These are phyloP conservation scores for Teratosphaeria destructans DNA, from an alignment of 2,329 filamentous ascomycete species.

Conservation along the genomic window DNA sequence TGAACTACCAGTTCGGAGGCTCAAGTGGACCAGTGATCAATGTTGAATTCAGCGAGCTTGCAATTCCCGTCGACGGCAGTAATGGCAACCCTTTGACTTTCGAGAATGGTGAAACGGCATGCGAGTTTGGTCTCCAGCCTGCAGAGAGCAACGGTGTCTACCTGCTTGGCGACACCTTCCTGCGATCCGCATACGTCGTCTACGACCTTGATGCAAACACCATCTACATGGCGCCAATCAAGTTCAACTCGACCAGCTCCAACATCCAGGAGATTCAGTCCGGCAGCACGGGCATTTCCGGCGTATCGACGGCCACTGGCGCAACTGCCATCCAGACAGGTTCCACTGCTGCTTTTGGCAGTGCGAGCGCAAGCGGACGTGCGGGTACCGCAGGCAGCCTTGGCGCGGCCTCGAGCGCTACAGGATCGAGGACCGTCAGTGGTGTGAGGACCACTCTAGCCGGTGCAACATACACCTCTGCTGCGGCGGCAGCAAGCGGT, in stretches of 20 bases:
- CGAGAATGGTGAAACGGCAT: constrained; percentile 2
- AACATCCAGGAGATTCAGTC: constrained; percentile 43
- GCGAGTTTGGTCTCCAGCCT: constrained; percentile 2
- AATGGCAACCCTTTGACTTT: not conserved
- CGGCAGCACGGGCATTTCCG: not conserved
- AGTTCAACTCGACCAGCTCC: constrained; percentile 45
- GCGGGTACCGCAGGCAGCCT: not conserved
- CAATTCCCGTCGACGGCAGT: constrained; percentile 2
- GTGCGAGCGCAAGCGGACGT: not conserved
- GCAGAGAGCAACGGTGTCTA: not conserved
- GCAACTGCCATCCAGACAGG: not conserved
- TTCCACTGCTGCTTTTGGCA: not conserved
- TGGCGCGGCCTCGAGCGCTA: not conserved
- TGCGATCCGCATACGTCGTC: constrained; percentile 8
- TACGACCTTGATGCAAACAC: constrained; percentile 5
- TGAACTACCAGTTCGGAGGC: not conserved
- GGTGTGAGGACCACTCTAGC: not conserved
- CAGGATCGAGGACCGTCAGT: not conserved
- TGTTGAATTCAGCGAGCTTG: not conserved
- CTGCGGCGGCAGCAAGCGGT: not conserved
- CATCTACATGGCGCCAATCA: constrained; percentile 39
- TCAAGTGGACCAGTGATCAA: not conserved
- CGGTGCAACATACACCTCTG: not conserved
- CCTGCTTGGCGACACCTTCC: constrained; percentile 6
- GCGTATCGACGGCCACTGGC: not conserved